Base-by-base conservation (phyloP, 768 basidiomycete species). In the Saitozyma podzolica region DNA sequence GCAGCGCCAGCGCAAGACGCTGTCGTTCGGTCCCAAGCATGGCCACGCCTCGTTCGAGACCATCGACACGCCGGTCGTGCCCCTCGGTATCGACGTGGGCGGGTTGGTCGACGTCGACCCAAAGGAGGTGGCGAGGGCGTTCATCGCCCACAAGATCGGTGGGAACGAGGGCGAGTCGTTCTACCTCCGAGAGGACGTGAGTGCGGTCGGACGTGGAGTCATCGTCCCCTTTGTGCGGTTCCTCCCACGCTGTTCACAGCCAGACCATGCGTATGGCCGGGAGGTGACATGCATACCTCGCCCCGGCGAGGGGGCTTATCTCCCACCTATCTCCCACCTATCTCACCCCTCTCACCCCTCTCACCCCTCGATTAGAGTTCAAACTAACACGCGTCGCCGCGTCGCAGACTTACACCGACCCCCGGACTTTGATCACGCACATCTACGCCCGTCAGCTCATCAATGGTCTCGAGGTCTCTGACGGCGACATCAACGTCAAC, bases 401-500 rank as follows among this genome's bases (percentile, higher is more conserved):
- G 40, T 10, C 40, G 9, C 53, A 80, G 80, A 75, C 74, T 16
- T 94, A 95, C 80, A 91, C 90, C 52, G 94, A 97, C 81, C 80
- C 82, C 62, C 86, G 85, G 63, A 92, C 90, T 2, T 89, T 89
- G n/a, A 84, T 96, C 55, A 88, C 91, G 39, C 92, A 97, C 80
- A 83, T 92, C 69, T 95, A 94, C 76, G 87, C 89, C 64, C 85
- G 88, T 68, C 94, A 99, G 81, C 65, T 89, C 61, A 81, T 93
- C 72, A 87, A 89, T 61, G 92, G 91, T 13, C 82, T 95, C 50
- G 91, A 95, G 74, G 91, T 99, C 14, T 84, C 85, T 10, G 91
- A 96, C 72, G 91, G 90, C 39, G 89, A 96, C 80, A 86, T 96
- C 82, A 97, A 97, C 78, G 81, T 99, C 75, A 96, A 97, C 82